Base-by-base conservation (phyloP, 306 rosid genomes). In the Comarum palustre region DNA sequence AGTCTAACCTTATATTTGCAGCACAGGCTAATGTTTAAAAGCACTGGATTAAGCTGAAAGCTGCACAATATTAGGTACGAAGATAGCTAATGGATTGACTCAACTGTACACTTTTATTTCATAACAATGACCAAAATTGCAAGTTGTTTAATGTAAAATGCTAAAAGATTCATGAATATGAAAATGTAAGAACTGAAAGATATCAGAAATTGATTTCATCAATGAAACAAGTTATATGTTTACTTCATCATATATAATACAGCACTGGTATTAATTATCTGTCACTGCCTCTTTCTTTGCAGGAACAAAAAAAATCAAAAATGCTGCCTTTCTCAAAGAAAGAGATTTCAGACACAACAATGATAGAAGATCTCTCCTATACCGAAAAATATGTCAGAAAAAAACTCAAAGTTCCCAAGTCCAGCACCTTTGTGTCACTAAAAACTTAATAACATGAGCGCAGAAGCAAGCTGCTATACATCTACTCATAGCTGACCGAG, bases 401-500 rank as follows among this genome's bases (percentile, higher is more conserved):
- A 47, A 45, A 38, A 41, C 73, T 59, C 11, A 50, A 70, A 62
- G 46, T 70, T 71, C 79, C 82, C 82, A 81, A 77, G 69, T 85
- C 79, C 63, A 69, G 72, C 66, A 84, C 64, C 75, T 72, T 42
- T 75, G 80, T 16, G 89, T 74, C 77, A 83, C 84, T 17, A 88
- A 47, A 76, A 83, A 32, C 84, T 88, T 94, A 6, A 84, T 77
- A 43, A 85, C 84, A 87, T 88, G 84, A 42, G 93, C 96, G 79
- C 84, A 72, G 79, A 88, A 47, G 90, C 97, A 94, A 78, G 83
- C 82, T 66, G 75, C 87, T 69, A 88, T 69, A 57, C 96, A 94
- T 68, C 83, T 90, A 75, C 84, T 79, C 89, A 85, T 84, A 39
- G 83, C 71, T 68, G 87, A 84, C 76, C 72, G 89, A 0, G 96